A percentile compares a stretch with the other conserved stretches of the same genome.
phyloP scores from a whole-genome alignment of 306 rosid species.

The Dicorynia guianensis region DNA sequence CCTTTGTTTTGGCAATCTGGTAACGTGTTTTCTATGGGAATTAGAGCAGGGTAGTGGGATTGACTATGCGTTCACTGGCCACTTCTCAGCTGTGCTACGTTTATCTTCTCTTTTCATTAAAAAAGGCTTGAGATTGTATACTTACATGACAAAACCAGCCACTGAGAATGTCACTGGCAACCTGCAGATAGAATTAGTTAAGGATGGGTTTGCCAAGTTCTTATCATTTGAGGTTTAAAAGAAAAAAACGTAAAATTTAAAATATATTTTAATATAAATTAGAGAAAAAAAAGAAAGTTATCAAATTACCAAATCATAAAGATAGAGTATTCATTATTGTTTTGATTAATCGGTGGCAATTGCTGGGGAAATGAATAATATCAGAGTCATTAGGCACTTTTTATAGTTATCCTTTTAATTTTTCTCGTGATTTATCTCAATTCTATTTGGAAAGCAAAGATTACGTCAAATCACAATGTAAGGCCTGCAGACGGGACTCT shows the following conservation, averaged over 20 bases:
- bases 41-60: slow-evolving; percentile 27
- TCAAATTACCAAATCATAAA: too few species aligned
- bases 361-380: background rate
- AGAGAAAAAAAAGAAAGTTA: too few species aligned
- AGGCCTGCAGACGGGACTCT: background rate
- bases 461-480: background rate
- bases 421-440: background rate
- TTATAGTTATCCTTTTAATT: background rate
- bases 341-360: background rate
- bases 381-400: background rate
- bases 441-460: background rate
- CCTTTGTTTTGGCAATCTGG: slow-evolving; percentile 4
- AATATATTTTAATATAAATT: too few species aligned
- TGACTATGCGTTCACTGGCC: slow-evolving; percentile 4
- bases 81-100: slow-evolving; percentile 19
- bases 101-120: slow-evolving; percentile 29
- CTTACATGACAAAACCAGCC: background rate
- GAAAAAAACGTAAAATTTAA: too few species aligned
- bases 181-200: too few species aligned
- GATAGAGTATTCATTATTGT: too few species aligned
- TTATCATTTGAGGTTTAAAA: too few species aligned
- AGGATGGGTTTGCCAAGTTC: too few species aligned
- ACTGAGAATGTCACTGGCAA: slow-evolving; percentile 11
- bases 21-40: slow-evolving; percentile 17
- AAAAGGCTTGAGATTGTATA: slow-evolving; percentile 33